Percentiles rank a stretch among this genome's conserved stretches.
Conservation (phyloP, 306 rosid genomes). For the Vigna unguiculata region DNA sequence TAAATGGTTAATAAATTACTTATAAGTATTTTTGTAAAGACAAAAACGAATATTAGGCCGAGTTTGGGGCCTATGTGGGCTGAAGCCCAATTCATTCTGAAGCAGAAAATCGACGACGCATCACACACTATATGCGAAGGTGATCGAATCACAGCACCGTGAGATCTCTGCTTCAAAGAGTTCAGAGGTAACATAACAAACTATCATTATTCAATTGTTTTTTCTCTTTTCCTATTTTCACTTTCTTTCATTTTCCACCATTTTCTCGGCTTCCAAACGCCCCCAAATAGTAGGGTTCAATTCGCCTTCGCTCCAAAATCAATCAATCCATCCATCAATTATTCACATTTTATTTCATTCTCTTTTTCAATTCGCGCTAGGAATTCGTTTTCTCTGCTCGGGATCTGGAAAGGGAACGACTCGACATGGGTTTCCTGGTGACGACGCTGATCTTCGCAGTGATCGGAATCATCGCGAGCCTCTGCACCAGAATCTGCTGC, state of each 20-base stretch:
- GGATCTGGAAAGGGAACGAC: constrained; percentile 53
- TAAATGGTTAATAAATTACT: too few species aligned
- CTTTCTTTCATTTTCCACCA: not conserved
- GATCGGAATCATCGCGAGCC: constrained; percentile 76
- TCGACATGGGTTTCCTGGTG: constrained; percentile 80
- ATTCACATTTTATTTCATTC: not conserved
- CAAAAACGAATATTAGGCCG: not conserved
- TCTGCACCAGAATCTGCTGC: constrained; percentile 84
- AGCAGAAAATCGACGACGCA: constrained; percentile 20
- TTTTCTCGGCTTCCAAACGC: constrained; percentile 44
- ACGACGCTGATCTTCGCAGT: constrained; percentile 74
- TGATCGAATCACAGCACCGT: constrained; percentile 35
- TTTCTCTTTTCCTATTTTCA: not conserved
- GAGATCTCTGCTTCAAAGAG: constrained; percentile 50
- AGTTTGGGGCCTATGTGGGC: not conserved
- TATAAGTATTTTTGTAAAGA: not conserved
- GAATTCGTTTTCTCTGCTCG: constrained; percentile 54
- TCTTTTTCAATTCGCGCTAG: constrained; percentile 36
- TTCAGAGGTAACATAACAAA: constrained; percentile 48
- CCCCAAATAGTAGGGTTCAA: constrained; percentile 14
- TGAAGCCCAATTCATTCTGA: constrained; percentile 4
- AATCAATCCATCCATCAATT: constrained; percentile 10
- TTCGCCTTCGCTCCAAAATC: not conserved
- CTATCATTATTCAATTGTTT: constrained; percentile 1
- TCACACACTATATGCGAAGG: constrained; percentile 35